Evolutionary conservation across 805 yeast species (phyloP).

Genomic region (Kodamaea restingae): DNA sequence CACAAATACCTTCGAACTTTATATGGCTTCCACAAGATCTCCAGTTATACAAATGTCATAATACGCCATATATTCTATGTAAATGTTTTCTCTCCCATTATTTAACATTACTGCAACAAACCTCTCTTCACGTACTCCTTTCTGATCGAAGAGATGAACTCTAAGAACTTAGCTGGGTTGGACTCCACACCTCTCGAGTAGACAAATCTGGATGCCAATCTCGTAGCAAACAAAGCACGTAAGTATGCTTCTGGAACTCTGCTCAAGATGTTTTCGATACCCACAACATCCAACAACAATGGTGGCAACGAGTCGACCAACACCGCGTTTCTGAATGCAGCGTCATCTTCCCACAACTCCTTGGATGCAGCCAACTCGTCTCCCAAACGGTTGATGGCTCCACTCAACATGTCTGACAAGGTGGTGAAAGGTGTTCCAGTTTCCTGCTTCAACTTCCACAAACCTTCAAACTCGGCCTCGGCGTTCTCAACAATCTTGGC

Average conservation of each 20-base stretch:
- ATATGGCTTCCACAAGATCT: too few relatives aligned
- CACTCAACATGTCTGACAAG: slow-evolving; percentile 78
- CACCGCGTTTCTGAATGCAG: slow-evolving; percentile 69
- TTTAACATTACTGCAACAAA: slow-evolving; percentile 11
- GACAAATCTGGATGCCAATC: slow-evolving; percentile 78
- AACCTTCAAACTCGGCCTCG: slow-evolving; percentile 73
- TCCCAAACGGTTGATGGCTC: slow-evolving; percentile 76
- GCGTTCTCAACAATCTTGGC: slow-evolving; percentile 73
- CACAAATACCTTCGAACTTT: too few relatives aligned
- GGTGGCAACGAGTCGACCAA: slow-evolving; percentile 75
- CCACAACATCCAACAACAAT: slow-evolving; percentile 60
- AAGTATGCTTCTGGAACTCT: slow-evolving; percentile 87
- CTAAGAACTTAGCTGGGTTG: slow-evolving; percentile 74
- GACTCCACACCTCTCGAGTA: slow-evolving; percentile 77
- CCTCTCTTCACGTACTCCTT: slow-evolving; percentile 36
- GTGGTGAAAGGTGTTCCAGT: slow-evolving; percentile 63
- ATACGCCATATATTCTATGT: neutral
- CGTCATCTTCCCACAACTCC: slow-evolving; percentile 82
- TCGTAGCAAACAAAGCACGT: slow-evolving; percentile 84
- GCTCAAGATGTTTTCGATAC: slow-evolving; percentile 60
- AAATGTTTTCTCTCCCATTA: neutral
- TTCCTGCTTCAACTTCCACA: slow-evolving; percentile 70
- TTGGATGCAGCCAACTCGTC: slow-evolving; percentile 80
- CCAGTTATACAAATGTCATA: too few relatives aligned
- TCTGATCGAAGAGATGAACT: slow-evolving; percentile 57